phyloP scores from a whole-genome alignment of 257 asterid species.

The Coffea canephora region DNA sequence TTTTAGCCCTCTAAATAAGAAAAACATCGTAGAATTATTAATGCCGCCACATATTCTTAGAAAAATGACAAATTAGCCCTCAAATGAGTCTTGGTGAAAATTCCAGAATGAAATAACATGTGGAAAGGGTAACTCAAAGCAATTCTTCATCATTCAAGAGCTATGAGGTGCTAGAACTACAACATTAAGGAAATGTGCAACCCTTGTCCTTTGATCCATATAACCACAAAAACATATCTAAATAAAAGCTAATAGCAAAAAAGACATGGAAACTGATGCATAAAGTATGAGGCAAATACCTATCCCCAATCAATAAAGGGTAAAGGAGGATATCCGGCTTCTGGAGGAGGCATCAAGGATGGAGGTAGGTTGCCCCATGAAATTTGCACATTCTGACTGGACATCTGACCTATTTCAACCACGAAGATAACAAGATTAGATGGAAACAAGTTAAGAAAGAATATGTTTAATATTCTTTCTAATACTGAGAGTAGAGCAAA shows the following conservation, averaged over 20 bases:
- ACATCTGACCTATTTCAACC: constrained; percentile 36
- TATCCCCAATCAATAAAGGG: constrained; percentile 96
- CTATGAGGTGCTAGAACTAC: background rate
- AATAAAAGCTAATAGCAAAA: background rate
- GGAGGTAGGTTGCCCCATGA: constrained; percentile 75
- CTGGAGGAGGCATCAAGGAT: constrained; percentile 90
- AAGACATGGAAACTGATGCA: background rate
- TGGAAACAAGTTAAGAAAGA: background rate
- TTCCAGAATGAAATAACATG: background rate
- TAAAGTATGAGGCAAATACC: constrained; percentile 6
- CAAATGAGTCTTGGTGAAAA: background rate
- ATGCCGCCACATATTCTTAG: background rate
- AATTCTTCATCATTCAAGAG: background rate
- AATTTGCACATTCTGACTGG: constrained; percentile 52
- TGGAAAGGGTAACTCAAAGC: background rate
- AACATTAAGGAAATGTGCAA: background rate
- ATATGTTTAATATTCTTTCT: background rate
- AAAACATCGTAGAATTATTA: background rate
- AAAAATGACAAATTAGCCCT: background rate
- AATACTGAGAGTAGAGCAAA: background rate
- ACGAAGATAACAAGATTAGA: background rate
- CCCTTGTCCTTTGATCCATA: background rate
- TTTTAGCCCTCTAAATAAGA: background rate
- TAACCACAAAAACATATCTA: background rate
- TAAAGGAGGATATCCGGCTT: constrained; percentile 71